Evolutionary conservation across 441 rosid genomes (phyloP), one percentile per base, ranked within the genome.

Genomic region (Melastoma candidum): DNA sequence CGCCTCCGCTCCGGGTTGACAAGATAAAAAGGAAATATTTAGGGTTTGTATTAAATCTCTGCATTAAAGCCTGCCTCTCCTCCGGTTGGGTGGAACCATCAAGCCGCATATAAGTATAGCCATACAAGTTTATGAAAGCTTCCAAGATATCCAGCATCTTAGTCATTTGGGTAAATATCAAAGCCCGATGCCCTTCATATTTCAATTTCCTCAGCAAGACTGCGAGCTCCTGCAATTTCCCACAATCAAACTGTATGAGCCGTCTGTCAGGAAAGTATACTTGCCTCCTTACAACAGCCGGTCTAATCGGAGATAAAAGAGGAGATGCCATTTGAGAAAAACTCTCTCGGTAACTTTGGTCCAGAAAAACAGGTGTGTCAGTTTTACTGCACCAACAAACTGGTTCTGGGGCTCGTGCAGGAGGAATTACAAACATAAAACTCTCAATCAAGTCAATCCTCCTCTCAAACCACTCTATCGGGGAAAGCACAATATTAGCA

Each of bases 1-100:
- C 98, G 36, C 99, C 99, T 51, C 99, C 99, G 69, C 99, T 95
- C 59, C 99, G 92, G 57, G 99, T 95, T 53, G 99, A 95, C 77
- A 95, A 74, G 60, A 95, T 95, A 67, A 95, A 95, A 59, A 95
- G 92, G 73, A 95, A 95, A 56, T 85, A 79, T 72, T 95, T 95
- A 71, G 98, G 98, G 73, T 90, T 95, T 58, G 99, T 87, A 68
- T 95, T 95, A 67, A 90, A 95, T 49, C 99, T 87, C 78, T 95
- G 99, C 99, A 95, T 95, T 69, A 85, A 70, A 14, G 99, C 87
- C 71, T 95, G 99, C 67, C 99, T 80, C 79, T 95, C 90, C 80
- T 95, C 99, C 49, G 99, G 98, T 47, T 80, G 98, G 59, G 99
- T 95, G 63, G 99, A 95, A 14, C 99, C 99, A 53, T 95, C 99